Percentiles rank a stretch among this genome's conserved stretches.
These are phyloP conservation scores for Chlamydomonas incerta DNA, from an alignment of 139 green algal genomes.

Conservation along the genomic window DNA sequence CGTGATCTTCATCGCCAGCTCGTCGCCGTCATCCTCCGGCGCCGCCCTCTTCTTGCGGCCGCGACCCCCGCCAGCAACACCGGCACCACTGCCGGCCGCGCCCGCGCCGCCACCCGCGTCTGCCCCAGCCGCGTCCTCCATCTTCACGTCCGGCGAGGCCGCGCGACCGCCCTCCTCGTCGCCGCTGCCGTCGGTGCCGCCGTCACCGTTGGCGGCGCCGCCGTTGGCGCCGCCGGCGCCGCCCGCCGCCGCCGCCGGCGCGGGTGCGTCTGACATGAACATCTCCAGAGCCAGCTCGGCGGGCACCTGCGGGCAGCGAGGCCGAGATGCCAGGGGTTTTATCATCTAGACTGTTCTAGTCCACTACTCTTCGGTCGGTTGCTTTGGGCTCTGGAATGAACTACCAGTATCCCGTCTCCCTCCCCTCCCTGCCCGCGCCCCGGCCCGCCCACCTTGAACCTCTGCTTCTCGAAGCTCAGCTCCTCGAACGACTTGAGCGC, in stretches of 20 bases:
- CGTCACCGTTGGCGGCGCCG: background rate
- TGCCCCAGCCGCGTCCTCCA: background rate
- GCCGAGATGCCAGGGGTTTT: too few relatives aligned
- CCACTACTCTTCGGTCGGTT: too few relatives aligned
- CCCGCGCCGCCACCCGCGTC: background rate
- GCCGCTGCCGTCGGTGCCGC: background rate
- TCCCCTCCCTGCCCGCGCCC: too few relatives aligned
- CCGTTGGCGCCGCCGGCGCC: background rate
- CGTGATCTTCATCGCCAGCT: constrained; percentile 6
- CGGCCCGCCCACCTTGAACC: constrained; percentile 36
- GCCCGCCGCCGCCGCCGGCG: background rate
- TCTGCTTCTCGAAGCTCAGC: constrained; percentile 31
- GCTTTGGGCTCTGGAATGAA: too few relatives aligned
- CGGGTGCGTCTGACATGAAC: background rate
- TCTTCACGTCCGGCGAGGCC: background rate
- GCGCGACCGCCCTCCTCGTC: background rate
- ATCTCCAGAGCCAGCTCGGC: constrained; percentile 19
- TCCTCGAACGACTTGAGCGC: constrained; percentile 32
- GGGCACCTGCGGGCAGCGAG: background rate
- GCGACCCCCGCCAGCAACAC: background rate
- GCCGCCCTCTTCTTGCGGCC: constrained; percentile 7
- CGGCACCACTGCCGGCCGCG: too few relatives aligned
- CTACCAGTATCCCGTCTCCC: too few relatives aligned
- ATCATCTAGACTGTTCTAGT: too few relatives aligned
- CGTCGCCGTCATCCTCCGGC: background rate